Percentiles rank a stretch among this genome's conserved stretches.
These are phyloP conservation scores for Fusarium fracticaudum DNA, from an alignment of 2,329 filamentous ascomycete genomes.

Conservation along the genomic window DNA sequence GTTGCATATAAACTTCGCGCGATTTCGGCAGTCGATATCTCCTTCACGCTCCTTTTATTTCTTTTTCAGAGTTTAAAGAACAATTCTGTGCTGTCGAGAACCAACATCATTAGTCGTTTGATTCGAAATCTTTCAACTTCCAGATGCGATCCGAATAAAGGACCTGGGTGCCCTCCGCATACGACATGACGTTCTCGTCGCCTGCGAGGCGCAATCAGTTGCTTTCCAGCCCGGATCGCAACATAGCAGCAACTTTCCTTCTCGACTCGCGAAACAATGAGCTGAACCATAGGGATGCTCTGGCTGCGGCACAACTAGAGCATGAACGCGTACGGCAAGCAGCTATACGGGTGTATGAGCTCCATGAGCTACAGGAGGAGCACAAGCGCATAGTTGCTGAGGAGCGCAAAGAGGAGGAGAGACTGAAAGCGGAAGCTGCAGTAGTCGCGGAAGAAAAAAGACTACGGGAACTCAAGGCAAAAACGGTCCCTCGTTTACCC, in stretches of 20 bases:
- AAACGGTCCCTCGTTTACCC: conserved; percentile 56
- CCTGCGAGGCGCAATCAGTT: conserved; percentile 52
- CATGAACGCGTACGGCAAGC: conserved; percentile 71
- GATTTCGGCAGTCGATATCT: background rate
- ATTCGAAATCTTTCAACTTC: background rate
- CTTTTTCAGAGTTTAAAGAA: background rate
- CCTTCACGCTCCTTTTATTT: background rate
- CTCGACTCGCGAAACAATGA: conserved; percentile 70
- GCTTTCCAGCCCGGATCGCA: conserved; percentile 54
- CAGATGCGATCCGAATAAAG: conserved; percentile 39
- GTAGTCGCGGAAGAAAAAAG: conserved; percentile 59
- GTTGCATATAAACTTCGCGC: conserved; percentile 11
- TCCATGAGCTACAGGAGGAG: conserved; percentile 58
- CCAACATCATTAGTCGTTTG: background rate
- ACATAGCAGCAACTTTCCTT: conserved; percentile 69
- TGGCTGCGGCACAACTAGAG: conserved; percentile 71
- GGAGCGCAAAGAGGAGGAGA: conserved; percentile 58
- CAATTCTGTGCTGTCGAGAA: background rate
- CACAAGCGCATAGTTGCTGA: conserved; percentile 54
- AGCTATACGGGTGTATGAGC: conserved; percentile 59
- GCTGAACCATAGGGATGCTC: conserved; percentile 70
- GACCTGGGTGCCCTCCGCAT: conserved; percentile 7
- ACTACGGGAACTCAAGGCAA: conserved; percentile 58
- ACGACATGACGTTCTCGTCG: conserved; percentile 56
- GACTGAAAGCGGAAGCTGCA: conserved; percentile 55